Evolutionary conservation across 2,329 filamentous ascomycete species (phyloP), one percentile per base, ranked within the genome.

Genomic region (Lasiodiplodia theobromae): DNA sequence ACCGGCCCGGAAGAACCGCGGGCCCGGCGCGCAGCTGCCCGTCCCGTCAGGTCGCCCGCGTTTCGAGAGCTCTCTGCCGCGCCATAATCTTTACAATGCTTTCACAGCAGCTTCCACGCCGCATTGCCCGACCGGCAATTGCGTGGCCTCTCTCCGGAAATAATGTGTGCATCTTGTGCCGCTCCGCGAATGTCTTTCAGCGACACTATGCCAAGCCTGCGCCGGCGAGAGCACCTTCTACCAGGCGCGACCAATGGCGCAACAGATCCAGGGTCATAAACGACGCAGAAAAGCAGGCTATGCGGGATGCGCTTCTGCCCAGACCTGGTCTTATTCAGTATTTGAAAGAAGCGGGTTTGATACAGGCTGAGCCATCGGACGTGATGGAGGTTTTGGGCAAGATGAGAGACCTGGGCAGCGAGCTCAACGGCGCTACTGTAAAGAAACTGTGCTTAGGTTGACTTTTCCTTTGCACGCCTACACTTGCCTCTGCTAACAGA

Each of bases 131-230:
- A 10, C 6, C 18, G 3, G 34, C 47, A 38, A 18, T 38, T 34
- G n/a, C 28, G 31, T 38, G 44, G 31, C 10, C 40, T n/a, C 25
- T 10, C 25, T 6, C 44, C 14, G 4, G 18, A n/a, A 51, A 6
- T 44, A 49, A 64, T 38, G 31, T 64, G 21, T 64, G 60, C 47
- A 38, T 64, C 60, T 64, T 52, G 47, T 64, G 60, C 60, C 60
- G 44, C 31, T 37, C 60, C 31, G 47, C 44, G 31, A 18, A 64
- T 52, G 44, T 18, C 16, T 34, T 47, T 37, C 63, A 38, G 14
- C 49, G 49, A 14, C 11, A 37, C 37, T 56, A 66, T 51, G 51
- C 63, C 44, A 66, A 21, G n/a, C 4, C 6, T 18, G 2, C 47
- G 3, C 4, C 34, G 37, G 34, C 11, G 18, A 51, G 23, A 38